Conservation (phyloP, 768 basidiomycete genomes). For the Chalciporus sphaerocephalus region DNA sequence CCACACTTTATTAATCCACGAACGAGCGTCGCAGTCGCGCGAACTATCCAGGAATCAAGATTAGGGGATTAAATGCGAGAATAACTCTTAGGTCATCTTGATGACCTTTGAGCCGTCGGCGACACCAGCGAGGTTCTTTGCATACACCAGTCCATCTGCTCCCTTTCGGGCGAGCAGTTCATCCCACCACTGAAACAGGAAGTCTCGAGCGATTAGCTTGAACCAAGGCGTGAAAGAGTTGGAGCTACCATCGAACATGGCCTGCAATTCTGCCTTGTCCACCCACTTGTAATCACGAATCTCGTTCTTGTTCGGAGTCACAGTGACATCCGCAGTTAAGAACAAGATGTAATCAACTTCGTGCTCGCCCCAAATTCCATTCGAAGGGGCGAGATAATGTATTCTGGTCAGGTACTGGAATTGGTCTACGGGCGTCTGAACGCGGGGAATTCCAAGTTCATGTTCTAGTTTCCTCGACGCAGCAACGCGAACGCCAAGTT, state of each 20-base stretch:
- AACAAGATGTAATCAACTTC: constrained; percentile 99
- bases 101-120: constrained; percentile 73
- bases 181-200: constrained; percentile 99
- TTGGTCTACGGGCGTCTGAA: constrained; percentile 72
- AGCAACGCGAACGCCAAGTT: constrained; percentile 83
- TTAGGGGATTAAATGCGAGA: too few relatives aligned
- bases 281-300: constrained; percentile 91
- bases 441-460: constrained; percentile 86
- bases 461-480: constrained; percentile 94
- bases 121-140: constrained; percentile 49
- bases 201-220: constrained; percentile 94
- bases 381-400: constrained; percentile 92
- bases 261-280: constrained; percentile 80
- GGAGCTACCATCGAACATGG: constrained; percentile 77
- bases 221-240: constrained; percentile 99
- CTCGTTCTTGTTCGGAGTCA: constrained; percentile 82
- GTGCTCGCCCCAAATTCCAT: constrained; percentile 96
- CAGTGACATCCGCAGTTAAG: constrained; percentile 81
- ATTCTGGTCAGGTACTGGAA: constrained; percentile 96
- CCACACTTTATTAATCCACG: too few relatives aligned
- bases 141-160: constrained; percentile 49
- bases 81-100: constrained; percentile 45
- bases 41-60: too few relatives aligned
- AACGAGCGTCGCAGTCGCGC: too few relatives aligned
- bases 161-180: constrained; percentile 65